phyloP scores from a whole-genome alignment of 225 moss, liverwort and hornwort genomes.

The Lunularia cruciata region DNA sequence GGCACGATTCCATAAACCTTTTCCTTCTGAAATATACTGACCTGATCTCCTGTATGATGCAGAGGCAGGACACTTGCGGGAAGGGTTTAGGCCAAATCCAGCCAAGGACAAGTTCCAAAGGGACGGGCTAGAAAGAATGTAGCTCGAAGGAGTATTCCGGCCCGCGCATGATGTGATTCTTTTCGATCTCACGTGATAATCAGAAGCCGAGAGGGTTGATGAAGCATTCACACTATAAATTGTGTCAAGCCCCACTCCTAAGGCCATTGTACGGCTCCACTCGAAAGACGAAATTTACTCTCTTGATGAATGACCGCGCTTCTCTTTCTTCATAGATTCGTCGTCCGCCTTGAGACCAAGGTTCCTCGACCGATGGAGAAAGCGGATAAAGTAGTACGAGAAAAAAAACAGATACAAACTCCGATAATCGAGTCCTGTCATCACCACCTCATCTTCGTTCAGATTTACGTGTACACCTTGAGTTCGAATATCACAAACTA shows the following conservation, averaged over 20 bases:
- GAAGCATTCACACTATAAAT: conserved; percentile 17
- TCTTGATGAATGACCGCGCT: background rate
- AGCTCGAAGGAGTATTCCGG: conserved; percentile 5
- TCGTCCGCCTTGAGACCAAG: background rate
- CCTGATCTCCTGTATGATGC: background rate
- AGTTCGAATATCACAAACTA: background rate
- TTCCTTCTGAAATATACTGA: background rate
- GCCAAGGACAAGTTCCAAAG: background rate
- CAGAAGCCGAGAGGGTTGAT: conserved; percentile 4
- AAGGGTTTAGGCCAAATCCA: conserved; percentile 3
- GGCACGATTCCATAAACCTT: background rate
- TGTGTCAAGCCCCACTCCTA: conserved; percentile 29
- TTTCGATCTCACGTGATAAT: conserved; percentile 6
- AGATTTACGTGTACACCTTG: too few relatives aligned
- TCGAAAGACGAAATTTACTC: background rate
- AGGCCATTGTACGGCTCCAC: conserved; percentile 24
- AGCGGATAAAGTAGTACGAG: background rate
- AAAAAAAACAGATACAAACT: background rate
- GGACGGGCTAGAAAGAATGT: conserved; percentile 1
- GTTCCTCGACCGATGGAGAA: background rate
- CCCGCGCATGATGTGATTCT: background rate
- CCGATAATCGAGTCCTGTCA: conserved; percentile 10
- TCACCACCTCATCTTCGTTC: conserved; percentile 17
- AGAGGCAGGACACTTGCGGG: background rate
- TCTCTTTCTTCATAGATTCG: conserved; percentile 8